Percentiles rank a stretch among this genome's conserved stretches.
phyloP scores from a whole-genome alignment of 768 basidiomycete species.

The Boletus tomentosulus region DNA sequence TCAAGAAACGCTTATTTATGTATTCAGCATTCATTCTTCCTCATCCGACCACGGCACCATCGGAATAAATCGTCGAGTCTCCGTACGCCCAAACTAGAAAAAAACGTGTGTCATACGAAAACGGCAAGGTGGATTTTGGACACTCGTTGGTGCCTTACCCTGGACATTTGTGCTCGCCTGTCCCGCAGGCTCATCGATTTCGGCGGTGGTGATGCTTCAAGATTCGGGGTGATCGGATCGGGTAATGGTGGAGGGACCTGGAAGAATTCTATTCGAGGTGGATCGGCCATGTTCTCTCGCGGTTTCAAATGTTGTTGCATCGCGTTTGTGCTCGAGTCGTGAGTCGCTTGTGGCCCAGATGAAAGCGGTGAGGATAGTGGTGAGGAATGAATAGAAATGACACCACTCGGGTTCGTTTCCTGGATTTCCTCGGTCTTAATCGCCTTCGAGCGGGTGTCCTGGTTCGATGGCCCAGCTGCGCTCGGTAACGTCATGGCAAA shows the following conservation, averaged over 20 bases:
- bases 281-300: background rate
- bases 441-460: slow-evolving; percentile 4
- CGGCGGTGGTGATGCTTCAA: slow-evolving; percentile 15
- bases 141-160: slow-evolving; percentile 11
- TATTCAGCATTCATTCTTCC: slow-evolving; percentile 17
- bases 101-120: background rate
- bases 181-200: slow-evolving; percentile 31
- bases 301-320: background rate
- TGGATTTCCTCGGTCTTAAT: slow-evolving; percentile 19
- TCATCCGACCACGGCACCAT: slow-evolving; percentile 31
- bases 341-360: background rate
- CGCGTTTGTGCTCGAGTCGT: background rate
- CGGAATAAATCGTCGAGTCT: slow-evolving; percentile 28
- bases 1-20: slow-evolving; percentile 10
- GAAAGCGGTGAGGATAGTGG: slow-evolving; percentile 13
- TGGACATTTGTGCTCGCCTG: slow-evolving; percentile 28
- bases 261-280: background rate
- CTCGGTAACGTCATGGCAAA: background rate
- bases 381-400: slow-evolving; percentile 14
- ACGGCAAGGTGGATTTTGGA: background rate
- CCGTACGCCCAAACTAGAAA: slow-evolving; percentile 23
- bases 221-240: background rate
- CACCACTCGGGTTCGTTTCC: background rate
- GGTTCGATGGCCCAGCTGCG: background rate
- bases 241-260: background rate